Percentiles rank a stretch among this genome's conserved stretches.
Conservation (phyloP, 352 stramenopile genomes). For the Pythium rhizo-oryzae region DNA sequence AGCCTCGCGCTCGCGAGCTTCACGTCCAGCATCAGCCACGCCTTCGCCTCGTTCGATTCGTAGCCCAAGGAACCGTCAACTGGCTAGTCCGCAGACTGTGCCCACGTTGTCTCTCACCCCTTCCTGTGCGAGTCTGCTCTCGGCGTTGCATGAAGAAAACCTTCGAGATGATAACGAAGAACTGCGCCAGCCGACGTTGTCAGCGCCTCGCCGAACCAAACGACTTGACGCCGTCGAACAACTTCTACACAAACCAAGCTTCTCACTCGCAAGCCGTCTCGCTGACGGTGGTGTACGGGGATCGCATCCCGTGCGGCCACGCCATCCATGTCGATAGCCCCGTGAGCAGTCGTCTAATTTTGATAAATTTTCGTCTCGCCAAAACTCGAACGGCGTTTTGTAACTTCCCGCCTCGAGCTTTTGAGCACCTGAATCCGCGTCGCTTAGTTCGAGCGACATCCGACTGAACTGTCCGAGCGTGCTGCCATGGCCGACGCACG, state of each 20-base stretch:
- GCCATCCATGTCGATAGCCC: neutral
- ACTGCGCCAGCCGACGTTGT: neutral
- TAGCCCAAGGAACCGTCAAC: neutral
- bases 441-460: neutral
- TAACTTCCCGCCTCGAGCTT: constrained; percentile 30
- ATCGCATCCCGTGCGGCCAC: neutral
- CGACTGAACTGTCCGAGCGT: neutral
- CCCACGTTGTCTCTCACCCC: neutral
- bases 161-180: constrained; percentile 12
- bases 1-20: neutral
- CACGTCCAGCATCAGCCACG: neutral
- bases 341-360: constrained; percentile 22
- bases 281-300: neutral
- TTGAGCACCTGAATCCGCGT: neutral
- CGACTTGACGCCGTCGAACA: constrained; percentile 15
- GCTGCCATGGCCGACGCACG: constrained; percentile 18
- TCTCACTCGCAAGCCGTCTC: constrained; percentile 22
- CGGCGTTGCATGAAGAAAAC: constrained; percentile 16
- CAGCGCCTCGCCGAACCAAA: constrained; percentile 8
- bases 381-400: constrained; percentile 31
- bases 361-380: constrained; percentile 6
- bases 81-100: neutral
- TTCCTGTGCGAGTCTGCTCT: constrained; percentile 21
- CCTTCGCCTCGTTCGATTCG: constrained; percentile 11
- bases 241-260: constrained; percentile 26